Base-by-base conservation (phyloP, 208 protist species). In the Leishmania lainsoni region DNA sequence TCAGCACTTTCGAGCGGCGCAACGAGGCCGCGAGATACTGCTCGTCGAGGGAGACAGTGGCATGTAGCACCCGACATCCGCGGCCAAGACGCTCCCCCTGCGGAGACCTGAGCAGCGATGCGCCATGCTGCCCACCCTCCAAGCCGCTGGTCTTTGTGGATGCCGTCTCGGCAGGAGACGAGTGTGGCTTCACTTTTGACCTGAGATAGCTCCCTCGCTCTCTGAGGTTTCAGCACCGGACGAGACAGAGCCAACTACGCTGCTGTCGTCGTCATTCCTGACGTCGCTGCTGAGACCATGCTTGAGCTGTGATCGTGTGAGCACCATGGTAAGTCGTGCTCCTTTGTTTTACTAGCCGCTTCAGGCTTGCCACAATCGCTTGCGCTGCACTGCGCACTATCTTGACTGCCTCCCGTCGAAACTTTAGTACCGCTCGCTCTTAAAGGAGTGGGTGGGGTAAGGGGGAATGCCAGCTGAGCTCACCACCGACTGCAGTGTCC, bases 41-140 rank as follows among this genome's bases (percentile, higher is more conserved):
- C 78, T 92, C 89, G 35, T 92, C 89, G 17, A 92, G 85, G 1
- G 89, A 83, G 51, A 80, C 32, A 12, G 73, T 70, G 5, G 75
- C 26, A 39, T 89, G 91, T 5, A 85, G 65, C 16, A 94, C 81
- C 0, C 93, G 91, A 75, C 89, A 94, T 26, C 93, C 93, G 26
- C 93, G 89, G 6, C 93, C 93, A 9, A 96, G 86, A 14, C 71
- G 81, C 84, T 96, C 89, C 8, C 75, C 68, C 0, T 10, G 8
- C 5, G 22, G 71, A 3, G 71, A 59, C 51, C 2, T 22, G 22
- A 52, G 75, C 32, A 51, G 29, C 42, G 45, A 29, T 54, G 54
- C 76, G 2, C 76, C 42, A 8, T 3, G 59, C 42, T 58, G 17
- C 58, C 65, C 76, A 17, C 49, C 16, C 26, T 8, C 29, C 49